phyloP scores from a whole-genome alignment of 1,139 yeast species.

The Diutina pseudorugosa region DNA sequence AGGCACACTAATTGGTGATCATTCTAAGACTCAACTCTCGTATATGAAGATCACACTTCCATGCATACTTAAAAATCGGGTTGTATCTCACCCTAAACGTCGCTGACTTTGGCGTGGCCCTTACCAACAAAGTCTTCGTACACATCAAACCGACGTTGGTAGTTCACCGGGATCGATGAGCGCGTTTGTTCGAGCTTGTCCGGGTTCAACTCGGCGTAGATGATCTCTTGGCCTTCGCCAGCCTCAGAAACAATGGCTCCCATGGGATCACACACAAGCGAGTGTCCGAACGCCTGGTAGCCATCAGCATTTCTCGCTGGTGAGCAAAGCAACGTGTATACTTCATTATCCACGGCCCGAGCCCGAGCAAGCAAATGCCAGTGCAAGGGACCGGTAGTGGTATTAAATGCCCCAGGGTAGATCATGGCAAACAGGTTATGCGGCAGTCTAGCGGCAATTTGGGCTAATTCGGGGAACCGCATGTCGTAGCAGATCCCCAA shows the following conservation, averaged over 20 bases:
- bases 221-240: constrained; percentile 71
- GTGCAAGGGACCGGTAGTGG: constrained; percentile 90
- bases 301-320: constrained; percentile 74
- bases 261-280: constrained; percentile 69
- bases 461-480: constrained; percentile 84
- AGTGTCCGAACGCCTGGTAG: constrained; percentile 91
- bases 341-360: constrained; percentile 83
- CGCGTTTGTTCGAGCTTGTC: constrained; percentile 50
- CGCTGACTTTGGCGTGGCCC: not conserved
- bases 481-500: constrained; percentile 89
- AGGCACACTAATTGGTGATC: no score
- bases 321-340: constrained; percentile 69
- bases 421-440: constrained; percentile 74
- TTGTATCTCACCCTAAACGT: no score
- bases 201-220: constrained; percentile 70
- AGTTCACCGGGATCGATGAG: constrained; percentile 61
- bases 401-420: constrained; percentile 93
- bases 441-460: constrained; percentile 61
- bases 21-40: no score
- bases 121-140: constrained; percentile 37
- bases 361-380: constrained; percentile 84
- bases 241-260: constrained; percentile 79
- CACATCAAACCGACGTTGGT: constrained; percentile 77
- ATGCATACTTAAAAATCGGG: no score
- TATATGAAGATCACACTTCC: no score